Percentiles rank a stretch among this genome's conserved stretches.
These are phyloP conservation scores for Pythium aphanidermatum DNA, from an alignment of 352 stramenopile genomes.

Conservation along the genomic window DNA sequence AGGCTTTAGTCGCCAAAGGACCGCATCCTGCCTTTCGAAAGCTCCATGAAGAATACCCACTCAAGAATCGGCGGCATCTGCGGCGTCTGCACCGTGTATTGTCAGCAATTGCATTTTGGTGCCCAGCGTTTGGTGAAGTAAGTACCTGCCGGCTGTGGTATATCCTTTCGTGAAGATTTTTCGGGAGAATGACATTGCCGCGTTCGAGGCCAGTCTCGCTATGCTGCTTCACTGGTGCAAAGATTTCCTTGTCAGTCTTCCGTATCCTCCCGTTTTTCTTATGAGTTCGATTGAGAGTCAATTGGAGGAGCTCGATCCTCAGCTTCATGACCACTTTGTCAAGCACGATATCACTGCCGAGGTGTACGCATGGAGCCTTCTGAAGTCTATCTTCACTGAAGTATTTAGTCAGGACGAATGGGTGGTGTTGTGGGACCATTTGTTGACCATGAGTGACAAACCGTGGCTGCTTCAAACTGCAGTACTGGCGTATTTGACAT, in stretches of 20 bases:
- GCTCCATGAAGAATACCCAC: slow-evolving; percentile 70
- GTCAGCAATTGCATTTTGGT: slow-evolving; percentile 88
- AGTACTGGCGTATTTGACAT: slow-evolving; percentile 66
- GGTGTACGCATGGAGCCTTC: slow-evolving; percentile 78
- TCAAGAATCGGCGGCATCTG: slow-evolving; percentile 70
- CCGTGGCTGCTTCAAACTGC: slow-evolving; percentile 57
- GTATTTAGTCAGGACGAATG: slow-evolving; percentile 85
- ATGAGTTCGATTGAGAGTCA: slow-evolving; percentile 64
- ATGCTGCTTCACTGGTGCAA: slow-evolving; percentile 85
- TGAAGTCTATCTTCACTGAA: slow-evolving; percentile 86
- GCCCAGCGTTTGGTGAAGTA: slow-evolving; percentile 84
- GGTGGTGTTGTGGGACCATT: slow-evolving; percentile 84
- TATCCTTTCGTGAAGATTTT: slow-evolving; percentile 89
- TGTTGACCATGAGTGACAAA: slow-evolving; percentile 69
- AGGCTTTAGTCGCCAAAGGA: slow-evolving; percentile 63
- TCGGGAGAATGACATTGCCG: slow-evolving; percentile 79
- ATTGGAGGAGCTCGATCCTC: slow-evolving; percentile 59
- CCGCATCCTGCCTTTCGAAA: slow-evolving; percentile 62
- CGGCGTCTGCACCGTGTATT: slow-evolving; percentile 73
- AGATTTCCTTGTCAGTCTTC: slow-evolving; percentile 77
- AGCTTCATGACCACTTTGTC: slow-evolving; percentile 76
- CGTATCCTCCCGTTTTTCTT: slow-evolving; percentile 70
- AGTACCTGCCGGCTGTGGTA: slow-evolving; percentile 76
- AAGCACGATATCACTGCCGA: slow-evolving; percentile 54
- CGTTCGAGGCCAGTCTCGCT: slow-evolving; percentile 84